A percentile compares a stretch with the other conserved stretches of the same genome.
Conservation (phyloP, 1,284 basidiomycete species). For the Sanghuangporus sanghuang region DNA sequence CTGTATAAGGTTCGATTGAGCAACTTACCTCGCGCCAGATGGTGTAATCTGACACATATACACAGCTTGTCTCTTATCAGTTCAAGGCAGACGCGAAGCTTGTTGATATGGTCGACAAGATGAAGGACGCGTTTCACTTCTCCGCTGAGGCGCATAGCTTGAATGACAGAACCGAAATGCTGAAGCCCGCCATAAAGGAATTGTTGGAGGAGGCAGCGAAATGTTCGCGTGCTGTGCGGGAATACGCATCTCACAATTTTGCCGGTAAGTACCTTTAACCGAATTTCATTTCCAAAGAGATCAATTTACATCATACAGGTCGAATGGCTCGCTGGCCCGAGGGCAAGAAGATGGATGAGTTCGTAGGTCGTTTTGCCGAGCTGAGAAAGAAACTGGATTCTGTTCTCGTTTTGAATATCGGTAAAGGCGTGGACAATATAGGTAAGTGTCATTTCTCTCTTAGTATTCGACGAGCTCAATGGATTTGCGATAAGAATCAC, state of each 20-base stretch:
- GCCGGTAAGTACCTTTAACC: neutral
- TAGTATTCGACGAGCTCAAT: no score
- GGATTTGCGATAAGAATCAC: no score
- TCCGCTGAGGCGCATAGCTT: neutral
- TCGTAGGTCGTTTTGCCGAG: neutral
- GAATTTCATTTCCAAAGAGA: neutral
- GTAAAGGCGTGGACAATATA: neutral
- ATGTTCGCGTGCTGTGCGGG: neutral
- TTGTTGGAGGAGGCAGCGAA: neutral
- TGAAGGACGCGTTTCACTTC: neutral
- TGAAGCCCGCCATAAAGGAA: neutral
- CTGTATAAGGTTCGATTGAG: neutral
- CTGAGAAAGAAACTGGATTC: neutral
- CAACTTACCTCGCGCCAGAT: neutral
- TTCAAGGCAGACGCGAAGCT: neutral
- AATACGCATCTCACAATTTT: neutral
- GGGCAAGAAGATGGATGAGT: neutral
- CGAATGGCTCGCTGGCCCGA: neutral
- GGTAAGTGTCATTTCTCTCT: neutral
- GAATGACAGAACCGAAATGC: neutral
- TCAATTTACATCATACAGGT: neutral
- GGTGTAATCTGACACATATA: neutral
- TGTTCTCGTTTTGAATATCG: neutral
- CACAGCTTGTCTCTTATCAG: neutral
- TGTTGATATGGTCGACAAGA: neutral